These are phyloP conservation scores for Pleurotus salmoneostramineus DNA, from an alignment of 768 basidiomycete genomes.

Conservation along the genomic window DNA sequence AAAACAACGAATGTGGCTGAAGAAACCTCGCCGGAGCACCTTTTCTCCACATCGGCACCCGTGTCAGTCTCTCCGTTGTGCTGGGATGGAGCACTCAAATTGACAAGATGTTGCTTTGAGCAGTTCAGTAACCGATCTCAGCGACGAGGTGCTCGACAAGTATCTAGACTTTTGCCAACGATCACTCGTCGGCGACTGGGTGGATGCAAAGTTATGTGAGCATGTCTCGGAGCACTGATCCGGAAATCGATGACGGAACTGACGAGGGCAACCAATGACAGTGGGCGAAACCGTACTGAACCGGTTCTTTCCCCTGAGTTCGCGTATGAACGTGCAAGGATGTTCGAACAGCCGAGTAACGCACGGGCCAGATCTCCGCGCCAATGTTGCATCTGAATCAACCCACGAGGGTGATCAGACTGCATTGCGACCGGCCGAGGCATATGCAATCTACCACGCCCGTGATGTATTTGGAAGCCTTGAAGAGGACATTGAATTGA, in stretches of 20 bases:
- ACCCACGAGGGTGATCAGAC: conserved; percentile 10
- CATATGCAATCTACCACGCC: conserved; percentile 61
- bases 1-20: conserved; percentile 31
- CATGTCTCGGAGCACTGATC: background rate
- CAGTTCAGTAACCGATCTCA: conserved; percentile 54
- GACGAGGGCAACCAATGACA: background rate
- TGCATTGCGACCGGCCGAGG: conserved; percentile 48
- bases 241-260: conserved; percentile 15
- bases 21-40: conserved; percentile 19
- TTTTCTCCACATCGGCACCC: conserved; percentile 38
- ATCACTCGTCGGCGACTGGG: conserved; percentile 28
- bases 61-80: conserved; percentile 37
- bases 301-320: conserved; percentile 37
- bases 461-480: conserved; percentile 63
- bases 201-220: conserved; percentile 21
- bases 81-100: background rate
- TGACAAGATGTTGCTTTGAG: background rate
- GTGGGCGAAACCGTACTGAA: conserved; percentile 27
- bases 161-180: conserved; percentile 65
- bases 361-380: conserved; percentile 7
- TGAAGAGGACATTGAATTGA: conserved; percentile 41
- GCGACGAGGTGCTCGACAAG: conserved; percentile 49
- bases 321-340: conserved; percentile 8
- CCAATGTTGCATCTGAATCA: conserved; percentile 10
- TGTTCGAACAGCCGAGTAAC: conserved; percentile 10